These are phyloP conservation scores for Neopestalotiopsis clavispora DNA, from an alignment of 2,329 filamentous ascomycete species.

Conservation along the genomic window DNA sequence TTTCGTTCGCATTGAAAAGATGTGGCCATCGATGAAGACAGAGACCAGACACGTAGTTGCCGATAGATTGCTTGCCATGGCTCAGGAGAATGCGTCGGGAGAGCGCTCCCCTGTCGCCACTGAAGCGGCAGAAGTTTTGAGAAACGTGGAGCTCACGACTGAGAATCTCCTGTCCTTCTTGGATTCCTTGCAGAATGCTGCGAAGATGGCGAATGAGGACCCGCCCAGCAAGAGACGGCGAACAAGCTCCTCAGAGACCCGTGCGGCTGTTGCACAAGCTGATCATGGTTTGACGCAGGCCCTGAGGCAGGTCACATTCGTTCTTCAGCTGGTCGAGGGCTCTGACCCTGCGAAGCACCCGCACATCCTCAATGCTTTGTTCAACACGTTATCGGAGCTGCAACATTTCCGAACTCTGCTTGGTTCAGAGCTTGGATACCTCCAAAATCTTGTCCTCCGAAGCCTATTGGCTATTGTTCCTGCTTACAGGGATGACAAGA, in stretches of 20 bases:
- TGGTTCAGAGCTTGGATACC: constrained; percentile 85
- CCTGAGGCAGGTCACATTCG: constrained; percentile 80
- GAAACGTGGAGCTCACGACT: constrained; percentile 74
- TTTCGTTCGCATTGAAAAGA: constrained; percentile 70
- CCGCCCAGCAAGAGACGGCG: constrained; percentile 78
- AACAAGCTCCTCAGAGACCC: constrained; percentile 63
- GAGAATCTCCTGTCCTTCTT: constrained; percentile 75
- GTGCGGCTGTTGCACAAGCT: constrained; percentile 43
- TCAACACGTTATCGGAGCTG: constrained; percentile 83
- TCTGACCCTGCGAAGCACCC: constrained; percentile 78
- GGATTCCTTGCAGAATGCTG: constrained; percentile 73
- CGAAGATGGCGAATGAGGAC: constrained; percentile 72
- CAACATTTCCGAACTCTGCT: constrained; percentile 83
- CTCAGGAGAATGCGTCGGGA: constrained; percentile 48
- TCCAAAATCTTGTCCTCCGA: constrained; percentile 83
- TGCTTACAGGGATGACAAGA: constrained; percentile 67
- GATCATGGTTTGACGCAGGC: constrained; percentile 43
- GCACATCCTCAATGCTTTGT: constrained; percentile 78
- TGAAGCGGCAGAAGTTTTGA: constrained; percentile 74
- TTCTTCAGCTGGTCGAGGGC: constrained; percentile 85
- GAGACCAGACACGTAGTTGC: constrained; percentile 65
- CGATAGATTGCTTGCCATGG: constrained; percentile 65
- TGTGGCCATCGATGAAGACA: constrained; percentile 76
- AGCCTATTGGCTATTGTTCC: constrained; percentile 86
- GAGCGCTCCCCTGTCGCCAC: constrained; percentile 50